A percentile compares a stretch with the other conserved stretches of the same genome.
These are phyloP conservation scores for Viridothelium virens DNA, from an alignment of 495 filamentous ascomycete species.

Conservation along the genomic window DNA sequence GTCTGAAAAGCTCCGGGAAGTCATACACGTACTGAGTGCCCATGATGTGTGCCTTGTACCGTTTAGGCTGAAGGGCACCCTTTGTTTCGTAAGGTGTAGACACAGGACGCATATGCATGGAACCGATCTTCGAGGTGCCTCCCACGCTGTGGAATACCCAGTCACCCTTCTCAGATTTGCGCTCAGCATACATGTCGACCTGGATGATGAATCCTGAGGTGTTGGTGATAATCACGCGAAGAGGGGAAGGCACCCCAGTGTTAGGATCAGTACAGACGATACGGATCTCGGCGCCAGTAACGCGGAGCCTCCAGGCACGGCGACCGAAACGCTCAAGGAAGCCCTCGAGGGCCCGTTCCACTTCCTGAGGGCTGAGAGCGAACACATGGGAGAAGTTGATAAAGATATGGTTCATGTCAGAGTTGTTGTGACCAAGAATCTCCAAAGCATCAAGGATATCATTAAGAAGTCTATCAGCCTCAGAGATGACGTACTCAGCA, in stretches of 20 bases:
- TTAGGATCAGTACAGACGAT: conserved; percentile 88
- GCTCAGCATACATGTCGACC: conserved; percentile 94
- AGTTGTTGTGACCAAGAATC: conserved; percentile 98
- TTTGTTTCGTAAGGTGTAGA: conserved; percentile 93
- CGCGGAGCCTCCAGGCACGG: conserved; percentile 90
- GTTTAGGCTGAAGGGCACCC: conserved; percentile 97
- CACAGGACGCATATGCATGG: conserved; percentile 88
- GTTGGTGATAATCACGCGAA: conserved; percentile 96
- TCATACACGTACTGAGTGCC: conserved; percentile 99
- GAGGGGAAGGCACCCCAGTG: conserved; percentile 80
- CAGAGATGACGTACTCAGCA: conserved; percentile 94
- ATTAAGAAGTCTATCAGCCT: conserved; percentile 91
- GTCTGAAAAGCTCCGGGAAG: conserved; percentile 98
- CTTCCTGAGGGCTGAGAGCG: conserved; percentile 80
- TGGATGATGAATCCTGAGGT: conserved; percentile 98
- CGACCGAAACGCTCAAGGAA: conserved; percentile 95
- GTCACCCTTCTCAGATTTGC: conserved; percentile 92
- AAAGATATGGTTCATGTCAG: conserved; percentile 99
- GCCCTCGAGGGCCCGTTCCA: conserved; percentile 87
- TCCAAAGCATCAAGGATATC: conserved; percentile 96
- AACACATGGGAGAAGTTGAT: conserved; percentile 97
- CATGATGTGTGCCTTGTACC: conserved; percentile 98
- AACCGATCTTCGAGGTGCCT: conserved; percentile 85
- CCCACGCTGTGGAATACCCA: conserved; percentile 98
- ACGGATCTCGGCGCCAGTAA: conserved; percentile 95